Evolutionary conservation across 768 basidiomycete species (phyloP), one percentile per base, ranked within the genome.

Genomic region (Tricholomella constricta): DNA sequence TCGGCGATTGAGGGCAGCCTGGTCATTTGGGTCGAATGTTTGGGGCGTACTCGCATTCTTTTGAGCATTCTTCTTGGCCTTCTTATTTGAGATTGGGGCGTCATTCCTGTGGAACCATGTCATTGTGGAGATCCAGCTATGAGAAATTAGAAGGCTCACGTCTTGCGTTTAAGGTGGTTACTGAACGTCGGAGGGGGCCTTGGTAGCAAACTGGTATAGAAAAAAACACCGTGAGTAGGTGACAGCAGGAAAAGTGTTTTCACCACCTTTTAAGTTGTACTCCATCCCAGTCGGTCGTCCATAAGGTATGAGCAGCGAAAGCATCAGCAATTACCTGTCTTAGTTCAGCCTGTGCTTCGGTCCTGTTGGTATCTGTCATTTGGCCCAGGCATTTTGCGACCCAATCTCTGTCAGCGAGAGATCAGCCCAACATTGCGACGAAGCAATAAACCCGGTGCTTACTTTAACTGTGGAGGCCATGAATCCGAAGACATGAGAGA

Each of bases 321-420:
- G 94, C 87, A 61, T 94, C 84, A 82, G 90, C 88, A 71, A 99
- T 97, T 81, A 94, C 89, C 85, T 91, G 83, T 83, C 94, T 94
- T 67, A 99, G 75, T 78, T 99, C 97, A 55, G 88, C 81, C 65
- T 94, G 92, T 19, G 95, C 95, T 61, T 94, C 93, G 44, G 74
- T 73, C 69, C 89, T 85, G 73, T 96, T 98, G 46, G 79, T 71
- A 58, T 94, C 89, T 15, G 91, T 91, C 79, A 96, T 95, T 73
- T 94, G 88, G 22, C 90, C 87, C 22, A 98, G 78, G 66, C 91
- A 96, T 71, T 86, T 87, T 65, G 94, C 91, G 26, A 98, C 95
- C 93, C 94, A 98, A 68, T 89, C 86, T 75, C 95, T 98, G 67
- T 14, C n/a, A 52, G 37, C 42, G 45, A 63, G 15, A 48, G 41